Conservation (phyloP, 441 rosid species). For the Gossypium davidsonii region DNA sequence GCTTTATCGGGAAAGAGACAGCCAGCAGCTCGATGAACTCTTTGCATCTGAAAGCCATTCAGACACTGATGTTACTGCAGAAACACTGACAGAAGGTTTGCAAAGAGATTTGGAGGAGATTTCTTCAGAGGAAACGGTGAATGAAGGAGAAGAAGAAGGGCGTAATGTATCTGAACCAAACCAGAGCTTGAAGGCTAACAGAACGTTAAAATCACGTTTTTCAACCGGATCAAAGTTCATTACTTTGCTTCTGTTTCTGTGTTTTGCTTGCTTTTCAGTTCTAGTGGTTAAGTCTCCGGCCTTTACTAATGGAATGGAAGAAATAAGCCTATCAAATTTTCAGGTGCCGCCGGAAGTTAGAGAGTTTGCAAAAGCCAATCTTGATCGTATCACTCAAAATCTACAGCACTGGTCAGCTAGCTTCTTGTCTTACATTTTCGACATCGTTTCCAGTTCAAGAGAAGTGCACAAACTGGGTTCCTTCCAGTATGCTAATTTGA, state of each 20-base stretch:
- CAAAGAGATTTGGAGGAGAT: constrained; percentile 28
- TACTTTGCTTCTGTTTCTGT: constrained; percentile 36
- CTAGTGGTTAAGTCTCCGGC: constrained; percentile 30
- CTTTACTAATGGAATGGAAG: constrained; percentile 25
- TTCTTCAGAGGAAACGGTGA: constrained; percentile 20
- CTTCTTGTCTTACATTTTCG: constrained; percentile 29
- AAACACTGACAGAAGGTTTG: constrained; percentile 32
- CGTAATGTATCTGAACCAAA: constrained; percentile 21
- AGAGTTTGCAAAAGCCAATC: constrained; percentile 27
- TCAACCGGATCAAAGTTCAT: constrained; percentile 36
- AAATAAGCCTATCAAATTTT: constrained; percentile 27
- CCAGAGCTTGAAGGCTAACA: constrained; percentile 21
- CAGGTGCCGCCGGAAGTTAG: constrained; percentile 35
- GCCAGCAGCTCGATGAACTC: constrained; percentile 46
- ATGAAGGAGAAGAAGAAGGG: constrained; percentile 24
- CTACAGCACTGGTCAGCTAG: constrained; percentile 35
- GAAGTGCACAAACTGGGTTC: constrained; percentile 25
- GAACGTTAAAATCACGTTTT: constrained; percentile 27
- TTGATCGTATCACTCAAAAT: constrained; percentile 35
- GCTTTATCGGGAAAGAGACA: constrained; percentile 28
- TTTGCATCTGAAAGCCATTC: constrained; percentile 44
- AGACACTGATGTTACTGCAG: constrained; percentile 49
- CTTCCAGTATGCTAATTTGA: constrained; percentile 51
- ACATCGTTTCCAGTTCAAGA: constrained; percentile 33
- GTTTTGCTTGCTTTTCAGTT: constrained; percentile 31